Conservation (phyloP, 495 filamentous ascomycete species). For the Cladorrhinum samala region DNA sequence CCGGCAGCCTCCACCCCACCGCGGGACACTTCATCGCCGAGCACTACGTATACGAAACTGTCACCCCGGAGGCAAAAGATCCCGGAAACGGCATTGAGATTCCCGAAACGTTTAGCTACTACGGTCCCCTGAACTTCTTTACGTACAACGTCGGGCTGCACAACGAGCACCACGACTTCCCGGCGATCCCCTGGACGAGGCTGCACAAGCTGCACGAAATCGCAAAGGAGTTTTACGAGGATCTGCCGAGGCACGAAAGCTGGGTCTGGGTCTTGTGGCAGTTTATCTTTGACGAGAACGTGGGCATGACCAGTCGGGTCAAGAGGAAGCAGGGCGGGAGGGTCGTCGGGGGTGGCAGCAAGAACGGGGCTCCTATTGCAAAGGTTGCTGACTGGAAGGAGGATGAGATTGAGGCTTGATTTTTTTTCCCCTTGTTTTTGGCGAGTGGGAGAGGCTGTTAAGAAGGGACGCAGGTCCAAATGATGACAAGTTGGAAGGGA, state of each 20-base stretch:
- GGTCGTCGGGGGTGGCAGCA: constrained; percentile 48
- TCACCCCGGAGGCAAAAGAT: constrained; percentile 51
- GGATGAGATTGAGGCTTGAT: constrained; percentile 50
- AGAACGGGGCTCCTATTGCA: no score
- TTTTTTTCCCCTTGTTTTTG: neutral
- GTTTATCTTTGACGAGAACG: constrained; percentile 82
- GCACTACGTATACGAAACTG: constrained; percentile 91
- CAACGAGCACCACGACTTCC: constrained; percentile 99
- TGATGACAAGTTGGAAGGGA: no score
- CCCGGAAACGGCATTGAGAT: constrained; percentile 55
- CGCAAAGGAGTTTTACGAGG: constrained; percentile 89
- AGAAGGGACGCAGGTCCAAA: no score
- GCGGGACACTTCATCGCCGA: constrained; percentile 99
- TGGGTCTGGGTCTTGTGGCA: constrained; percentile 93
- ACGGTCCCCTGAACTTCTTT: constrained; percentile 83
- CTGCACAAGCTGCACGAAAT: constrained; percentile 68
- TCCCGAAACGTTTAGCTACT: constrained; percentile 97
- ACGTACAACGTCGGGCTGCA: constrained; percentile 97
- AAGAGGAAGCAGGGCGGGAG: constrained; percentile 79
- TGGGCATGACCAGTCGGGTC: constrained; percentile 85
- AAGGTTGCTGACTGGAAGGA: constrained; percentile 39
- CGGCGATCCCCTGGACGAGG: constrained; percentile 89
- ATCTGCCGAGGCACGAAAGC: constrained; percentile 78
- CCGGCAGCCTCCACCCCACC: constrained; percentile 87
- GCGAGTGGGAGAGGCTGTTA: neutral